phyloP scores from a whole-genome alignment of 352 stramenopile genomes.

The Pythium sp. region DNA sequence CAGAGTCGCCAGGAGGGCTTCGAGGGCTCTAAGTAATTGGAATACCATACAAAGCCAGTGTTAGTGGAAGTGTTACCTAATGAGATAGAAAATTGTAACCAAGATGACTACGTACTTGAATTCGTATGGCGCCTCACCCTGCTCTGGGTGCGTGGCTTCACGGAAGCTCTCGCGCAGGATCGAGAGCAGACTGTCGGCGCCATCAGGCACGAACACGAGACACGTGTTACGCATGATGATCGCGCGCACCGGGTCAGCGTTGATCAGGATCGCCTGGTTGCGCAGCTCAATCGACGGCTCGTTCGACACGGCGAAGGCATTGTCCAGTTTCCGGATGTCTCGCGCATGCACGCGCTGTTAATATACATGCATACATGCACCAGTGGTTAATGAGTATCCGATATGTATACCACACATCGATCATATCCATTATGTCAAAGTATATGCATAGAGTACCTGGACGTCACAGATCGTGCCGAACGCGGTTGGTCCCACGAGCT shows the following conservation, averaged over 20 bases:
- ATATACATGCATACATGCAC: too few relatives aligned
- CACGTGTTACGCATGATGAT: slow-evolving; percentile 41
- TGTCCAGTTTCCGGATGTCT: slow-evolving; percentile 70
- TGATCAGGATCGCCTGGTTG: slow-evolving; percentile 46
- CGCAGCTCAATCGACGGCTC: slow-evolving; percentile 37
- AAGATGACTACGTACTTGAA: slow-evolving; percentile 28
- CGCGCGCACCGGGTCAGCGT: slow-evolving; percentile 41
- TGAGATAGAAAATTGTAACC: too few relatives aligned
- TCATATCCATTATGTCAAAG: too few relatives aligned
- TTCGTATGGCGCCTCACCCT: slow-evolving; percentile 28
- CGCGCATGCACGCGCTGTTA: slow-evolving; percentile 52
- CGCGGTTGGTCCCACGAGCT: too few relatives aligned
- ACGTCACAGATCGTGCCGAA: too few relatives aligned
- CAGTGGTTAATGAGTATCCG: too few relatives aligned
- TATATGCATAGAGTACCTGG: too few relatives aligned
- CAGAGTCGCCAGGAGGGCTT: slow-evolving; percentile 33
- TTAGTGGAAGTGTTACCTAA: not conserved
- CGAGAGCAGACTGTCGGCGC: slow-evolving; percentile 39
- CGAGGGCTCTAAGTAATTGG: slow-evolving; percentile 25
- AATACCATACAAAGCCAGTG: not conserved
- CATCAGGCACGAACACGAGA: slow-evolving; percentile 45
- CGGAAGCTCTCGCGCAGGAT: slow-evolving; percentile 41
- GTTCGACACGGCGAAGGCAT: slow-evolving; percentile 59
- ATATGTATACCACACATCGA: too few relatives aligned
- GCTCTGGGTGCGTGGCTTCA: slow-evolving; percentile 15